Percentiles rank a stretch among this genome's conserved stretches.
Evolutionary conservation across 2,329 filamentous ascomycete species (phyloP).

Genomic region (Diaporthe nobilis): DNA sequence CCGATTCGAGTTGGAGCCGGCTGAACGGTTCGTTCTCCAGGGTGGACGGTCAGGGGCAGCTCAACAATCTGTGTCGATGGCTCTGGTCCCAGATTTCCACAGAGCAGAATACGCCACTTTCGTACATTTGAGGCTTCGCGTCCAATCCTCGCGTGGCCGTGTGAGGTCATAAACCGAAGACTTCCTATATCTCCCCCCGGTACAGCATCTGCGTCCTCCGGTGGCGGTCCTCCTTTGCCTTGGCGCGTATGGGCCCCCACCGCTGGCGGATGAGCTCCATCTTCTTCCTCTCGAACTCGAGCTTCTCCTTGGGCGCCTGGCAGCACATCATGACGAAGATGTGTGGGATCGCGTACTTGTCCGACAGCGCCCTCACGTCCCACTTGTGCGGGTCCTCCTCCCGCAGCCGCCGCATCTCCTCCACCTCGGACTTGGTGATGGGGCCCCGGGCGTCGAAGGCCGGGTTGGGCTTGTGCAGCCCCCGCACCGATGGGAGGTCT

Average conservation of each 20-base stretch:
- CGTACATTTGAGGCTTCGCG: background rate
- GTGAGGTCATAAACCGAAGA: background rate
- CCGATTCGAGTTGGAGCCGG: background rate
- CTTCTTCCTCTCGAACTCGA: constrained; percentile 59
- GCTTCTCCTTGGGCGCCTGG: constrained; percentile 63
- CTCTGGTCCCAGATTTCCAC: background rate
- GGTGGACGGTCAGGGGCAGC: background rate
- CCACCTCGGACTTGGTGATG: constrained; percentile 68
- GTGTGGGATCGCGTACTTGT: constrained; percentile 68
- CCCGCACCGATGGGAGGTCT: constrained; percentile 40
- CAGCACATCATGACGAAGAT: constrained; percentile 73
- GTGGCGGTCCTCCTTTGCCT: constrained; percentile 68
- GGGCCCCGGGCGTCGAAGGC: constrained; percentile 57
- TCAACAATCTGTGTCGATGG: background rate
- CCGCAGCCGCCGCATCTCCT: constrained; percentile 71
- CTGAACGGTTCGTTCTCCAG: background rate
- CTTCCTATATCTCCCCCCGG: constrained; percentile 63
- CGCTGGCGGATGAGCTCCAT: constrained; percentile 64
- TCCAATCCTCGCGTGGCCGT: background rate
- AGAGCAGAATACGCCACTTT: background rate
- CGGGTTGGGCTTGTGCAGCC: constrained; percentile 16
- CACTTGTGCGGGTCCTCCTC: constrained; percentile 66
- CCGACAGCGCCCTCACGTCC: constrained; percentile 67
- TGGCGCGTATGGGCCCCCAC: constrained; percentile 70
- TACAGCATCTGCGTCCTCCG: constrained; percentile 68